Conservation (phyloP, 2,329 filamentous ascomycete genomes). For the Fusarium heterosporum region DNA sequence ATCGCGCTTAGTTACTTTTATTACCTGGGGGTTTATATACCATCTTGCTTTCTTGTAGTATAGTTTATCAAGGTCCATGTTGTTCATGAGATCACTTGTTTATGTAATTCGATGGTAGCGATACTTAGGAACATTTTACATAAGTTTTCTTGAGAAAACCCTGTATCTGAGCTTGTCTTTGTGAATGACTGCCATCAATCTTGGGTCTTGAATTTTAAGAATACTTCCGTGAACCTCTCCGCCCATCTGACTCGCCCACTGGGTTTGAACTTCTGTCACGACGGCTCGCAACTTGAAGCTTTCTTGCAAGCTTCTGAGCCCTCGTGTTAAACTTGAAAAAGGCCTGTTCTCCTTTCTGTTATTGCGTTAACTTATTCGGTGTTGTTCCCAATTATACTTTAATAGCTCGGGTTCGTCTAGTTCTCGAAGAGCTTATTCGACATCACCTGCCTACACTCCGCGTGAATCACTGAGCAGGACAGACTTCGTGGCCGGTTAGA, state of each 20-base stretch:
- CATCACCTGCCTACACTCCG: not conserved
- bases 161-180: not conserved
- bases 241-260: no score
- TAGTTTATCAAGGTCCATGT: not conserved
- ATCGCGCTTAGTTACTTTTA: constrained; percentile 25
- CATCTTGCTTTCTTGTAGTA: constrained; percentile 23
- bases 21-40: constrained; percentile 29
- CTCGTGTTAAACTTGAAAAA: no score
- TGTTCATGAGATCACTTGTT: not conserved
- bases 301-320: no score
- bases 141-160: not conserved
- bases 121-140: not conserved
- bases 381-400: not conserved
- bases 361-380: not conserved
- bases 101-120: not conserved
- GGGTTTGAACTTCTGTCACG: no score
- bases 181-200: not conserved
- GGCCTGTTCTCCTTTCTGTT: not conserved
- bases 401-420: not conserved
- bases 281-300: no score
- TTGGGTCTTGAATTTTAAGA: not conserved
- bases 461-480: not conserved
- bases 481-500: not conserved
- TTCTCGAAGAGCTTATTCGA: not conserved
- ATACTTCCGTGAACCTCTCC: no score